Conservation (phyloP, 2,329 filamentous ascomycete species). For the Hymenoscyphus occultus region DNA sequence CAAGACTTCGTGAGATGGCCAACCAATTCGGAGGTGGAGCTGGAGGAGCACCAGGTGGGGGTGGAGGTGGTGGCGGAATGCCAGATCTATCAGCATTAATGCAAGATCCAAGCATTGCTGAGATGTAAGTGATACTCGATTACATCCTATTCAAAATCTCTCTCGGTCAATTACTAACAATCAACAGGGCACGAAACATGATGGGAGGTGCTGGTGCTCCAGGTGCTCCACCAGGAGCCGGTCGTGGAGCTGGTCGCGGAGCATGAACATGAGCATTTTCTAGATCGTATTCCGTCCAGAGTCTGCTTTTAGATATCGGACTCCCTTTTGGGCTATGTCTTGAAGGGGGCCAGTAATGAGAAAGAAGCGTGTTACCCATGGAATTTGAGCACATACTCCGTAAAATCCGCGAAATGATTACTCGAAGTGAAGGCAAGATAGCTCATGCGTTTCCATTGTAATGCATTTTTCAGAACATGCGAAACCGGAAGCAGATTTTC, state of each 20-base stretch:
- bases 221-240: conserved; percentile 6
- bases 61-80: conserved; percentile 63
- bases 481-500: background rate
- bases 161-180: background rate
- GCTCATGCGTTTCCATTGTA: background rate
- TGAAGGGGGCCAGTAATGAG: conserved; percentile 1
- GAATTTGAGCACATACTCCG: background rate
- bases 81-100: conserved; percentile 83
- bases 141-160: background rate
- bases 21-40: conserved; percentile 64
- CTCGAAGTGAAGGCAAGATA: background rate
- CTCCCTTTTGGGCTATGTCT: background rate
- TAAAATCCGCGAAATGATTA: background rate
- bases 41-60: conserved; percentile 34
- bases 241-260: conserved; percentile 9
- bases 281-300: conserved; percentile 5
- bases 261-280: conserved; percentile 7
- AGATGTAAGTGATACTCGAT: conserved; percentile 51
- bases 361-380: conserved; percentile 1
- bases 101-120: conserved; percentile 87
- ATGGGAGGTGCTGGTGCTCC: conserved; percentile 5
- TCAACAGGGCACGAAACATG: conserved; percentile 11
- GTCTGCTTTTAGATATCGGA: conserved; percentile 4
- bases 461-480: background rate
- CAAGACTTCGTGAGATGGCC: conserved; percentile 82